Conservation (phyloP, 768 basidiomycete species). For the Tephrocybe sp. region DNA sequence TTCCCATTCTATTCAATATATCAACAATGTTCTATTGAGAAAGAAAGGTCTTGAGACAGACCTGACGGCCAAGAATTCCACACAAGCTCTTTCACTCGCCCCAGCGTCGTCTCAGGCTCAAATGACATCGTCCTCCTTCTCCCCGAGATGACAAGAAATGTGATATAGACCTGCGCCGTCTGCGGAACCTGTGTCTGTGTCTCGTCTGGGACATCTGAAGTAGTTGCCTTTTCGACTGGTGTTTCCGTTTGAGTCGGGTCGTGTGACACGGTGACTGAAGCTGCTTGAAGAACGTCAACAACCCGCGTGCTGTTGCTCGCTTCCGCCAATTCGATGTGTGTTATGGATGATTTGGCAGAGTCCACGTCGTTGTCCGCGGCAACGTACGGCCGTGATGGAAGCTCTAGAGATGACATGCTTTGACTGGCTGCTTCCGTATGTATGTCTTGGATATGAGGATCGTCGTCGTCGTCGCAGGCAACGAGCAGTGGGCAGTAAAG, state of each 20-base stretch:
- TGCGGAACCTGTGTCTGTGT: conserved; percentile 40
- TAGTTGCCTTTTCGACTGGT: conserved; percentile 5
- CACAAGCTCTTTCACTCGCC: conserved; percentile 77
- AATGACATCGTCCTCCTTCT: conserved; percentile 68
- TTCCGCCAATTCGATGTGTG: conserved; percentile 14
- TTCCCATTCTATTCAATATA: conserved; percentile 62
- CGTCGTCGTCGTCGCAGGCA: background rate
- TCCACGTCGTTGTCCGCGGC: conserved; percentile 6
- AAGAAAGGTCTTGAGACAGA: conserved; percentile 27
- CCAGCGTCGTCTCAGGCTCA: conserved; percentile 70
- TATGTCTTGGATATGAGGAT: background rate
- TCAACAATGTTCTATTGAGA: background rate
- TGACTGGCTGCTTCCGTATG: background rate
- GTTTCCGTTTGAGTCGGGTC: conserved; percentile 9
- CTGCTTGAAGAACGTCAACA: background rate
- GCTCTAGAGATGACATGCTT: conserved; percentile 18
- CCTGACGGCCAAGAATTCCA: conserved; percentile 83
- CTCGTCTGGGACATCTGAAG: background rate
- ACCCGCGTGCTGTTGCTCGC: background rate
- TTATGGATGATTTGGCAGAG: conserved; percentile 19
- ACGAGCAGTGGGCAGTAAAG: background rate
- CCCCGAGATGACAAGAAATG: conserved; percentile 73
- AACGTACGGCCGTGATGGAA: conserved; percentile 13
- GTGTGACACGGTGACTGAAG: conserved; percentile 8
- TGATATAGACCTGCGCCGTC: conserved; percentile 61